A percentile compares a stretch with the other conserved stretches of the same genome.
phyloP scores from a whole-genome alignment of 129 eudicot genomes.

The Artemisia annua region DNA sequence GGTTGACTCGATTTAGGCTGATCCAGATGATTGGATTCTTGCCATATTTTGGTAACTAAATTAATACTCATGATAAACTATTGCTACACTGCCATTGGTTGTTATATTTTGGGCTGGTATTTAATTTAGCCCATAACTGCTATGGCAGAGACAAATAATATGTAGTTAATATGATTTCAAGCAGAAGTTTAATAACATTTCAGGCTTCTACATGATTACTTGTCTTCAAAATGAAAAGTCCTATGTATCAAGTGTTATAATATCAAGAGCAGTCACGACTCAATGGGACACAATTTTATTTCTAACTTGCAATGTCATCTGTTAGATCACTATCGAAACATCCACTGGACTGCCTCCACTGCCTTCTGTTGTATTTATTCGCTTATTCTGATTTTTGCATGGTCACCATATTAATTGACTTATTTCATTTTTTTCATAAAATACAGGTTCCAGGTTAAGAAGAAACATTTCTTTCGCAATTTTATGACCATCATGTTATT shows the following conservation, averaged over 20 bases:
- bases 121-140: constrained; percentile 16
- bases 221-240: too few relatives aligned
- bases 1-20: not conserved
- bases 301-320: too few relatives aligned
- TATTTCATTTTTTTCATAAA: not conserved
- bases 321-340: too few relatives aligned
- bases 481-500: constrained; percentile 80
- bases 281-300: too few relatives aligned
- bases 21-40: constrained; percentile 5
- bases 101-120: constrained; percentile 2
- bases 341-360: too few relatives aligned
- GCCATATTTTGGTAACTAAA: constrained; percentile 2
- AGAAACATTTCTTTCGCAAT: constrained; percentile 89
- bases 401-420: constrained; percentile 6
- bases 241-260: too few relatives aligned
- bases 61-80: not conserved
- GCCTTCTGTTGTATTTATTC: not conserved
- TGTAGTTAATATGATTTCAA: not conserved
- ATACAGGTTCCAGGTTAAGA: constrained; percentile 93
- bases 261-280: too few relatives aligned
- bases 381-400: constrained; percentile 16
- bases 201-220: too few relatives aligned
- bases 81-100: not conserved
- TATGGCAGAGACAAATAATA: not conserved
- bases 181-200: too few relatives aligned